phyloP scores from a whole-genome alignment of 108 stramenopile genomes.

The Parietichytrium sp. region DNA sequence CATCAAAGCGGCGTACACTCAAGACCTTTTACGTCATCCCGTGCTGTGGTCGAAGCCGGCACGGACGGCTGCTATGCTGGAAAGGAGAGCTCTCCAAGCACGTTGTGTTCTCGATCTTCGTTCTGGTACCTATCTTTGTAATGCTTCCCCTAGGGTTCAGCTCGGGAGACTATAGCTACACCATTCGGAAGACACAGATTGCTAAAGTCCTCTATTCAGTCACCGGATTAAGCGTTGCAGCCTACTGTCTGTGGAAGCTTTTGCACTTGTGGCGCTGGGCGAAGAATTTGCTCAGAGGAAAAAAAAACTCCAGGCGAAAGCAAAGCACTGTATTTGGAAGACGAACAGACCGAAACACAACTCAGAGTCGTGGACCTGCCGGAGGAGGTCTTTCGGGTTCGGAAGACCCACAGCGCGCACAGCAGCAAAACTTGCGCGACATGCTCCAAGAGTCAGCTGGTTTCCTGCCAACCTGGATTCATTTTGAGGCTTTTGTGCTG shows the following conservation, averaged over 20 bases:
- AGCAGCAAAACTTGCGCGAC: no score
- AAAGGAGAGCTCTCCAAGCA: background rate
- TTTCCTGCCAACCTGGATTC: no score
- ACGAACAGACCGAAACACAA: background rate
- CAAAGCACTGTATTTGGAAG: background rate
- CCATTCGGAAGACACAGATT: background rate
- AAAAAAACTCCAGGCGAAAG: background rate
- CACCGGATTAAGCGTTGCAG: background rate
- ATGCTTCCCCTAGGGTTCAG: background rate
- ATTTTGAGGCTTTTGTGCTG: no score
- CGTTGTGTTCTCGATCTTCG: background rate
- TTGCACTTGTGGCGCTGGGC: background rate
- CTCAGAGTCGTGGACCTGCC: no score
- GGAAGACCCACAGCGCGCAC: no score
- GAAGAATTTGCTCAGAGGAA: background rate
- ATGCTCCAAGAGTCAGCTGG: no score
- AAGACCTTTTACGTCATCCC: background rate
- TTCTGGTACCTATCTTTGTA: background rate
- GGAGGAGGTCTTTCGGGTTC: no score
- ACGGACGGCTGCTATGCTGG: background rate
- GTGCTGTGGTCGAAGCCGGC: background rate
- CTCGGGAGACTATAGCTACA: background rate
- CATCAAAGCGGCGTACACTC: background rate
- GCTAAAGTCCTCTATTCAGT: background rate
- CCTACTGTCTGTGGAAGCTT: background rate